phyloP scores from a whole-genome alignment of 805 yeast species.

The Wickerhamomyces bovis region DNA sequence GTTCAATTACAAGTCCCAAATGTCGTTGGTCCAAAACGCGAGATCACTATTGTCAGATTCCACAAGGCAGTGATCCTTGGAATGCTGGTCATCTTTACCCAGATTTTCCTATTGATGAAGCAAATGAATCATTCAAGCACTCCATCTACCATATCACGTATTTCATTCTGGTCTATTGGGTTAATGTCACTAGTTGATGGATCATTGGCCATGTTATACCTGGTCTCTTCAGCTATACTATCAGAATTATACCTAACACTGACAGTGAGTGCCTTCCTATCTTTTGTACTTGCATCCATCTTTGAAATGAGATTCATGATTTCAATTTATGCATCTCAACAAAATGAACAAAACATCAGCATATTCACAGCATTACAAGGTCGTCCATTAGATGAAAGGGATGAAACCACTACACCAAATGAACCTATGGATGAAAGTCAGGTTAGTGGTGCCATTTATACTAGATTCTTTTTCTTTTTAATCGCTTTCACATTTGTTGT shows the following conservation, averaged over 20 bases:
- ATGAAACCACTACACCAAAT: conserved; percentile 16
- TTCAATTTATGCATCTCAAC: conserved; percentile 60
- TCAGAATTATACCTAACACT: conserved; percentile 59
- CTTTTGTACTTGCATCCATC: conserved; percentile 62
- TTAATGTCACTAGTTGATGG: conserved; percentile 67
- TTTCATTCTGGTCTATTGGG: conserved; percentile 65
- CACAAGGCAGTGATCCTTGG: conserved; percentile 16
- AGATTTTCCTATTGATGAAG: conserved; percentile 31
- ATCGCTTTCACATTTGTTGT: conserved; percentile 52
- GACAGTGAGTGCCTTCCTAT: conserved; percentile 61
- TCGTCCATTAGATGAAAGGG: conserved; percentile 34
- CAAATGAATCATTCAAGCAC: conserved; percentile 72
- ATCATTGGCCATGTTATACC: conserved; percentile 52
- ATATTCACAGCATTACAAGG: conserved; percentile 66
- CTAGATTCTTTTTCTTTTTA: conserved; percentile 48
- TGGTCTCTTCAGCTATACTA: conserved; percentile 50
- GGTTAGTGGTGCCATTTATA: conserved; percentile 50
- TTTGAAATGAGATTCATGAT: conserved; percentile 74
- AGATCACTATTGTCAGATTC: conserved; percentile 29
- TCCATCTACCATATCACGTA: conserved; percentile 71
- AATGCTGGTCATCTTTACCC: conserved; percentile 20
- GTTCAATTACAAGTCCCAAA: conserved; percentile 36
- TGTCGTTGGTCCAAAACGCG: conserved; percentile 52
- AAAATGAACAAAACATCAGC: conserved; percentile 62
- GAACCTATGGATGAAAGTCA: conserved; percentile 43